These are phyloP conservation scores for Huntiella abstrusa DNA, from an alignment of 2,329 filamentous ascomycete genomes.

Conservation along the genomic window DNA sequence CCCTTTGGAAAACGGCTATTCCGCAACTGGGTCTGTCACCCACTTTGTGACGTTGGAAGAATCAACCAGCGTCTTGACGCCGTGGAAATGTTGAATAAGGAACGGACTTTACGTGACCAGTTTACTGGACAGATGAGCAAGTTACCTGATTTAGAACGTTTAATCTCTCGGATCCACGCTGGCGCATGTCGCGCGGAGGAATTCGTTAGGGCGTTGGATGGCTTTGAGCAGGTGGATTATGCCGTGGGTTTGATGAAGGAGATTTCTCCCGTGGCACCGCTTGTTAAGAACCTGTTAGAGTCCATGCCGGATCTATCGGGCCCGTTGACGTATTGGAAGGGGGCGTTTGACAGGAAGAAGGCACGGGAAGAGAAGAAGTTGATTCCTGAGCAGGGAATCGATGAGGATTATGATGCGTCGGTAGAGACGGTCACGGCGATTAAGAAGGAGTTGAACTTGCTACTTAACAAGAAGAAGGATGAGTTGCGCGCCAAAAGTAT, in stretches of 20 bases:
- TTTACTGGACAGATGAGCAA: constrained; percentile 78
- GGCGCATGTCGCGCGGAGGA: constrained; percentile 79
- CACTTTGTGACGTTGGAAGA: constrained; percentile 63
- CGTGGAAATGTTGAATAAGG: constrained; percentile 78
- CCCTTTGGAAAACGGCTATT: constrained; percentile 94
- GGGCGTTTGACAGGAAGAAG: constrained; percentile 68
- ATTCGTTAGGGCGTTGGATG: constrained; percentile 82
- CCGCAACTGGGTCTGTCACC: constrained; percentile 93
- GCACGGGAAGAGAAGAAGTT: constrained; percentile 66
- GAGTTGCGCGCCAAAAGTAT: constrained; percentile 57
- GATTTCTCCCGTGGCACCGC: constrained; percentile 57
- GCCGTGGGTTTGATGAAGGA: constrained; percentile 64
- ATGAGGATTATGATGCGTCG: constrained; percentile 80
- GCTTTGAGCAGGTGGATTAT: constrained; percentile 95
- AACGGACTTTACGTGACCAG: constrained; percentile 61
- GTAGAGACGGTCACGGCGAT: constrained; percentile 58
- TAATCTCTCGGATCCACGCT: constrained; percentile 88
- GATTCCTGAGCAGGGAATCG: constrained; percentile 70
- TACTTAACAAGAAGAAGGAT: constrained; percentile 53
- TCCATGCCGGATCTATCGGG: constrained; percentile 70
- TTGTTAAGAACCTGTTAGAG: constrained; percentile 66
- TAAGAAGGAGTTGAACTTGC: constrained; percentile 48
- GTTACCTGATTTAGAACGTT: constrained; percentile 81
- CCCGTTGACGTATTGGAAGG: constrained; percentile 68
- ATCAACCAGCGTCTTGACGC: constrained; percentile 92